A percentile compares a stretch with the other conserved stretches of the same genome.
phyloP scores from a whole-genome alignment of 2,329 filamentous ascomycete species.

The Colletotrichum liaoningense region DNA sequence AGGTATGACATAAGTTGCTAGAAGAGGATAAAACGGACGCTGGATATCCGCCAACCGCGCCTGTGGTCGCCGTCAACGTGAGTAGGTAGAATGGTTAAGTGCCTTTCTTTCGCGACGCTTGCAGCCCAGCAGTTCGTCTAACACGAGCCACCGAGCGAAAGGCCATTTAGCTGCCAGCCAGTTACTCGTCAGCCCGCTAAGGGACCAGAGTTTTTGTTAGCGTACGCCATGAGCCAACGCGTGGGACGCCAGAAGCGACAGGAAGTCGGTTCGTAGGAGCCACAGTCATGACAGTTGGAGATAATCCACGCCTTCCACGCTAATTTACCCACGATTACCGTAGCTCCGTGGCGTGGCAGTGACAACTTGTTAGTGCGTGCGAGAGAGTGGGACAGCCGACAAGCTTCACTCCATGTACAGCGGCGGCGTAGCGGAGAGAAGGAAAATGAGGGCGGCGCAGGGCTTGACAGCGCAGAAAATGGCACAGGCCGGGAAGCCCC shows the following conservation, averaged over 20 bases:
- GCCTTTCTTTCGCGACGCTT: conserved; percentile 23
- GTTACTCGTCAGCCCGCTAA: neutral
- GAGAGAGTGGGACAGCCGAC: neutral
- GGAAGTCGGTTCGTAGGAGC: neutral
- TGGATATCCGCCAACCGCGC: neutral
- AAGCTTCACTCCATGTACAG: neutral
- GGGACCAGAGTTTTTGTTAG: neutral
- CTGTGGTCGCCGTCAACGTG: neutral
- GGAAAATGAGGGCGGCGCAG: neutral
- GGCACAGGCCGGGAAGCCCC: conserved; percentile 23
- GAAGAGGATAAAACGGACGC: neutral
- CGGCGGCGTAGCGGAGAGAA: neutral
- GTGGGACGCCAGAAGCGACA: conserved; percentile 20
- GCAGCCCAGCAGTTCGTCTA: conserved; percentile 9
- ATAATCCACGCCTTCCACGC: neutral
- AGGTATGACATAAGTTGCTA: too few relatives aligned
- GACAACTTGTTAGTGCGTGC: neutral
- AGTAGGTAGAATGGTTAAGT: neutral
- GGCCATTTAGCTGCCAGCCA: neutral
- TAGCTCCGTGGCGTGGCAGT: neutral
- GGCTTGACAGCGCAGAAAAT: conserved; percentile 27
- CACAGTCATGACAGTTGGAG: neutral
- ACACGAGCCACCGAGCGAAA: neutral
- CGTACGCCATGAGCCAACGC: neutral
- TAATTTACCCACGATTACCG: neutral